Conservation (phyloP, 2,329 filamentous ascomycete genomes). For the Polychaeton citri region DNA sequence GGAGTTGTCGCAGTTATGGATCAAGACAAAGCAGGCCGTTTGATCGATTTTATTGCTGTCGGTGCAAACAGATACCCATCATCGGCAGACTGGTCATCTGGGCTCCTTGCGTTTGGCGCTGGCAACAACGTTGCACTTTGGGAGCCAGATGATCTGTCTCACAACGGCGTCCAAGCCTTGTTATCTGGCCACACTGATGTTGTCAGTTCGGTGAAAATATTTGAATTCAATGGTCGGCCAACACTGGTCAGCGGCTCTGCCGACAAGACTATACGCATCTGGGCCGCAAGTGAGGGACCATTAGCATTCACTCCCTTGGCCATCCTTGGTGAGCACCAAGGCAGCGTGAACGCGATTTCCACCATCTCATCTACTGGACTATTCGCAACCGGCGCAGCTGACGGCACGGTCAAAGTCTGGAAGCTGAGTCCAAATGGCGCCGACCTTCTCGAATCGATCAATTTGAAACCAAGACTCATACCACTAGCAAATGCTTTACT, state of each 20-base stretch:
- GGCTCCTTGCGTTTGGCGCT: conserved; percentile 74
- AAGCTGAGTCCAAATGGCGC: conserved; percentile 28
- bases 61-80: conserved; percentile 85
- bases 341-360: conserved; percentile 55
- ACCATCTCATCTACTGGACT: conserved; percentile 31
- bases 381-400: conserved; percentile 49
- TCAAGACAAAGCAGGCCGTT: conserved; percentile 1
- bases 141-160: conserved; percentile 46
- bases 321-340: conserved; percentile 53
- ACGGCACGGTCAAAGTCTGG: conserved; percentile 56
- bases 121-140: conserved; percentile 83
- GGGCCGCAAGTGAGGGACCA: conserved; percentile 26
- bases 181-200: conserved; percentile 64
- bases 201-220: conserved; percentile 75
- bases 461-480: conserved; percentile 65
- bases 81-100: conserved; percentile 72
- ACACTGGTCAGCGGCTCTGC: conserved; percentile 68
- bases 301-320: conserved; percentile 27
- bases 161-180: conserved; percentile 50
- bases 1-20: too few relatives aligned
- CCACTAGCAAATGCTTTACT: conserved; percentile 64
- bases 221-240: conserved; percentile 40
- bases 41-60: conserved; percentile 46
- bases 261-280: conserved; percentile 62
- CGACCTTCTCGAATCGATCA: conserved; percentile 52